A percentile compares a stretch with the other conserved stretches of the same genome.
phyloP scores from a whole-genome alignment of 106 monocot genomes.

The Dendrobium catenatum region DNA sequence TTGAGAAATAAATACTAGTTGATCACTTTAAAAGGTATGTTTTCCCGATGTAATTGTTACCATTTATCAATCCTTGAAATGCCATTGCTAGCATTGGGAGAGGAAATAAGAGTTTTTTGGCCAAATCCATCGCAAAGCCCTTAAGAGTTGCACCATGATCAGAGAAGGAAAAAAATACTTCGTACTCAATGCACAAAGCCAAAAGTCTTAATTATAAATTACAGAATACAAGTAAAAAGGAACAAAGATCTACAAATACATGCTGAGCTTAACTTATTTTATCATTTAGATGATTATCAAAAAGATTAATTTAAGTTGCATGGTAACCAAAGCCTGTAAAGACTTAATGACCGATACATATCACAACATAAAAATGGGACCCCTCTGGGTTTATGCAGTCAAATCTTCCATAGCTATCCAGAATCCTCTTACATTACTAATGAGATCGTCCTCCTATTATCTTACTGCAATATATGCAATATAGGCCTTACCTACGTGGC shows the following conservation, averaged over 20 bases:
- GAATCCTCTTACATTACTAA: too few species aligned
- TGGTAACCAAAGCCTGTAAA: not conserved
- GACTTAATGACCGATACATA: not conserved
- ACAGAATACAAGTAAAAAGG: not conserved
- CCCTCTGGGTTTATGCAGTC: too few species aligned
- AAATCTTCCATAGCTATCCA: too few species aligned
- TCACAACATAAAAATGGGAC: not conserved
- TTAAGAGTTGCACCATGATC: conserved; percentile 19
- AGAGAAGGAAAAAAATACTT: conserved; percentile 4
- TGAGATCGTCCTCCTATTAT: too few species aligned
- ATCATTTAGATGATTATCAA: not conserved
- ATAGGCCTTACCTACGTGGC: too few species aligned
- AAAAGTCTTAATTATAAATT: not conserved
- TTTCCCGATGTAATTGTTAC: conserved; percentile 21
- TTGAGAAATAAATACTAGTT: not conserved
- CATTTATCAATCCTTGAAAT: conserved; percentile 67
- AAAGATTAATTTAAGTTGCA: not conserved
- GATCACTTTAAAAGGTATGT: not conserved
- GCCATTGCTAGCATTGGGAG: conserved; percentile 71
- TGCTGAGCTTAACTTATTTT: not conserved
- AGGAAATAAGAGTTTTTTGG: conserved; percentile 79
- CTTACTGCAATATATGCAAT: too few species aligned
- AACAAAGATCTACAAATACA: not conserved
- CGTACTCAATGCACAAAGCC: not conserved
- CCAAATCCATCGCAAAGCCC: conserved; percentile 52